Base-by-base conservation (phyloP, 106 monocot species). In the Phalaenopsis aphrodite region DNA sequence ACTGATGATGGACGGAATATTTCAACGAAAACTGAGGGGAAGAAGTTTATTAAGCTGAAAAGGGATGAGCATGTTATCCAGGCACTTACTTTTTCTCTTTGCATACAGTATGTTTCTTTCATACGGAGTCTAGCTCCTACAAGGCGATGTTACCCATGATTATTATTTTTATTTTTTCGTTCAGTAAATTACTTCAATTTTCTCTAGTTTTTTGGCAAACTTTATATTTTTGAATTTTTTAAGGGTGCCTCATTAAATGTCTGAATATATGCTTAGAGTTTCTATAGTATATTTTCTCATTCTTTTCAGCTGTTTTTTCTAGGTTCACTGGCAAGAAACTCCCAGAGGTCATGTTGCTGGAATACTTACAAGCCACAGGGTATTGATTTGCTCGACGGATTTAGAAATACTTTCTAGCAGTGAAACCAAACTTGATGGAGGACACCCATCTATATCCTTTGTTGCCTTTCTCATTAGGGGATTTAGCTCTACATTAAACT, bases 321-420 rank as follows among this genome's bases (percentile, higher is more conserved):
- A 99, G 98, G 93, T 99, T 78, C 87, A 85, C 45, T 99, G 98
- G 98, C 98, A 99, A 88, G 94, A 86, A 74, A 99, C 94, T 43
- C 83, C 89, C 47, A 88, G 93, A 85, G 98, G 98, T 37, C 84
- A 91, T 81, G 93, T 99, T 89, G 98, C 94, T 74, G 98, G 98
- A 79, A 88, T 99, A 87, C 76, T 99, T 78, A 99, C 98, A 23
- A 95, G 78, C 64, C 86, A 88, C 15, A 85, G 94, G 72, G 91
- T 99, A 42, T 36, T 99, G 42, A 99, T 99, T 79, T 86, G 86
- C 80, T 93, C 94, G 47, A 88, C 92, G 57, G 95, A 99, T 79
- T 86, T 99, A 42, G 98, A 99, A 81, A 87, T 99, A 83, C 76
- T 99, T 17, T 91, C 98, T 56, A 83, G 89, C 81, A 93, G 91